These are phyloP conservation scores for Lactarius quietus DNA, from an alignment of 768 basidiomycete genomes.

Conservation along the genomic window DNA sequence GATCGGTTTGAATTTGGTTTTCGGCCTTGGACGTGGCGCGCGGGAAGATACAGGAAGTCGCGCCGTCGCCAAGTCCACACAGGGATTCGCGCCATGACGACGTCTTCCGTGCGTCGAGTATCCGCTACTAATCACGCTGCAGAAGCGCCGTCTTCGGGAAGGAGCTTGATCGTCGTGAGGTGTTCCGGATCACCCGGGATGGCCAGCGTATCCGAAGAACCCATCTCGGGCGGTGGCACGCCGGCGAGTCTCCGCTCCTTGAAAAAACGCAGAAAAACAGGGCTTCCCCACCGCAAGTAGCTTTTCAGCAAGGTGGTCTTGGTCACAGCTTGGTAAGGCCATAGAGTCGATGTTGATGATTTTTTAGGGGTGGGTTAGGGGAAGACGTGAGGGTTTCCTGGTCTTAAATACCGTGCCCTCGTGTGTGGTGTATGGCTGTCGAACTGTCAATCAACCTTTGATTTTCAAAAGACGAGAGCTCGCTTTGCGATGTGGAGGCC, in stretches of 20 bases:
- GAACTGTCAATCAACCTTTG: not conserved
- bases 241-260: not conserved
- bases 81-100: not conserved
- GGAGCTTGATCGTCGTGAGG: not conserved
- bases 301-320: not conserved
- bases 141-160: not conserved
- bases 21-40: conserved; percentile 3
- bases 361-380: not conserved
- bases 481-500: not conserved
- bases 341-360: not conserved
- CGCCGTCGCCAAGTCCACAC: not conserved
- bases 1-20: not conserved
- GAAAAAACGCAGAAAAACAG: not conserved
- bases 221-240: not conserved
- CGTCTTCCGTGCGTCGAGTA: not conserved
- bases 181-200: not conserved
- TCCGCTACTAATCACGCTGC: not conserved
- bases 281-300: not conserved
- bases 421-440: not conserved
- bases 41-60: conserved; percentile 9
- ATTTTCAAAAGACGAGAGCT: not conserved
- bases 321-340: not conserved
- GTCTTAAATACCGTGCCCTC: not conserved
- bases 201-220: not conserved
- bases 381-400: not conserved